These are phyloP conservation scores for Colletotrichum spinosum DNA, from an alignment of 2,329 filamentous ascomycete species.

Conservation along the genomic window DNA sequence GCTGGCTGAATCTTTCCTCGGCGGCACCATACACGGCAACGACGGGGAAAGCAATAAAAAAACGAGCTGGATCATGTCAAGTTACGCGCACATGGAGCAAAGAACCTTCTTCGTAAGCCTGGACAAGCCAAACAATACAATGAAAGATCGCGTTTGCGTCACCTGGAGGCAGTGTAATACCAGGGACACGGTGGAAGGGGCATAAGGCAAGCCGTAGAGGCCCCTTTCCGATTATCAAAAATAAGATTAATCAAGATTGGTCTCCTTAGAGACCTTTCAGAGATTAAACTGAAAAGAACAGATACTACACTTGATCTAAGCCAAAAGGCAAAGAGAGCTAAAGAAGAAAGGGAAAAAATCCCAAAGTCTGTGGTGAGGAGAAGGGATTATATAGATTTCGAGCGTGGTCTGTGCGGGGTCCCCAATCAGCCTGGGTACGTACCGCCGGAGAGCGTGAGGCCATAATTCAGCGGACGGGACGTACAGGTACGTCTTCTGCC, in stretches of 20 bases:
- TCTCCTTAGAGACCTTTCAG: conserved; percentile 75
- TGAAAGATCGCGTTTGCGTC: conserved; percentile 73
- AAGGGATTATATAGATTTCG: conserved; percentile 1
- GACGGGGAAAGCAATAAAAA: not conserved
- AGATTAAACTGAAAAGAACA: conserved; percentile 88
- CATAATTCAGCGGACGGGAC: not conserved
- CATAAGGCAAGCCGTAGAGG: conserved; percentile 76
- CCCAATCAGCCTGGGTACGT: conserved; percentile 24
- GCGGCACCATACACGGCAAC: no score
- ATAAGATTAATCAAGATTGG: conserved; percentile 78
- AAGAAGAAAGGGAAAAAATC: conserved; percentile 45
- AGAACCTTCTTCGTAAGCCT: conserved; percentile 65
- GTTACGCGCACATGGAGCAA: no score
- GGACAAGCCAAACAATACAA: conserved; percentile 63
- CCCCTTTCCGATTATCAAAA: conserved; percentile 65
- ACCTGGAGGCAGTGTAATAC: conserved; percentile 78
- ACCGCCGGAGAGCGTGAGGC: conserved; percentile 1
- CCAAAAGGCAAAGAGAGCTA: conserved; percentile 54
- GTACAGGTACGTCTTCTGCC: conserved; percentile 8
- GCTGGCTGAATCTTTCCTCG: not conserved
- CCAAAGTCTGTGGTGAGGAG: not conserved
- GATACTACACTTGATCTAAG: conserved; percentile 83
- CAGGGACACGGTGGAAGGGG: conserved; percentile 73
- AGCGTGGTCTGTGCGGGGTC: conserved; percentile 12
- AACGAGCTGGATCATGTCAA: not conserved